phyloP scores from a whole-genome alignment of 352 stramenopile genomes.

The Elongisporangium undulatum region DNA sequence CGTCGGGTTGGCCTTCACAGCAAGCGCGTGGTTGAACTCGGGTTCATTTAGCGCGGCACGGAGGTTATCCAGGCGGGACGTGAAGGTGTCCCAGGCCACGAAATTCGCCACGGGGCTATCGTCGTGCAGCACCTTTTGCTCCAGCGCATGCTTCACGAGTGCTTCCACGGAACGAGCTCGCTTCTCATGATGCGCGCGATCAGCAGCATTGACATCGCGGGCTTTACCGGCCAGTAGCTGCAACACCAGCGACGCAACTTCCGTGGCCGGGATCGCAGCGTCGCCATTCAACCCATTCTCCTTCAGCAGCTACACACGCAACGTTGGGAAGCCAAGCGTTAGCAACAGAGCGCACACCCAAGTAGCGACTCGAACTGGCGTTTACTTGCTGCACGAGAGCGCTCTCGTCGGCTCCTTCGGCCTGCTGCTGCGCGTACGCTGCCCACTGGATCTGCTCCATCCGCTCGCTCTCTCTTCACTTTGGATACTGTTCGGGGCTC shows the following conservation, averaged over 20 bases:
- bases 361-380: neutral
- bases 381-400: constrained; percentile 4
- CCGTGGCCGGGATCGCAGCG: constrained; percentile 5
- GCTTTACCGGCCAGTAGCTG: constrained; percentile 17
- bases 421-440: constrained; percentile 18
- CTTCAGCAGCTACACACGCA: constrained; percentile 24
- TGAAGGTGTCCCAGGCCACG: constrained; percentile 63
- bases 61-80: constrained; percentile 52
- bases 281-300: constrained; percentile 18
- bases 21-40: constrained; percentile 71
- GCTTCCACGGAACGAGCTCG: constrained; percentile 25
- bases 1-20: constrained; percentile 80
- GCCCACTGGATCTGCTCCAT: constrained; percentile 22
- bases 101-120: constrained; percentile 56
- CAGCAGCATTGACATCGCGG: constrained; percentile 11
- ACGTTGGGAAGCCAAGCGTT: neutral
- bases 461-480: neutral
- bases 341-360: neutral
- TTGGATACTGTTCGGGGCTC: neutral
- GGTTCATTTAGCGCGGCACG: constrained; percentile 44
- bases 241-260: constrained; percentile 26
- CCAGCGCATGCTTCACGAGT: constrained; percentile 46
- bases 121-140: constrained; percentile 46
- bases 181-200: constrained; percentile 21
- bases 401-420: constrained; percentile 5